phyloP scores from a whole-genome alignment of 2,329 filamentous ascomycete genomes.

The Fusarium hainanense region DNA sequence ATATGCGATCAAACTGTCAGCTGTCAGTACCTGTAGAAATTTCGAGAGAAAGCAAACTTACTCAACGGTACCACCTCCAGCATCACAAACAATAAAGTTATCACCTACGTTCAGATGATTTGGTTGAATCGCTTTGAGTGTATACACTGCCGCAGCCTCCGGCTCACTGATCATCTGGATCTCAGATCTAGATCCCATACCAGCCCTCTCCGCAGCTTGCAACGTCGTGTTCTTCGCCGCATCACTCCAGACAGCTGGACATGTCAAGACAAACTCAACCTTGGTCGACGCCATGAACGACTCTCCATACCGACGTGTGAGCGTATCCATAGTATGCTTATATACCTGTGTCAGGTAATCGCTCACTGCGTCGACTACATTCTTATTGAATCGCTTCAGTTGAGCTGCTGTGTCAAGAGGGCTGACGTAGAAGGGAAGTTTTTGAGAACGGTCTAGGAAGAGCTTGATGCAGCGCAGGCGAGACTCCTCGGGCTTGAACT shows the following conservation, averaged over 20 bases:
- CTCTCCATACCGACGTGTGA: slow-evolving; percentile 79
- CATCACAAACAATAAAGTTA: slow-evolving; percentile 72
- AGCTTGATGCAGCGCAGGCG: slow-evolving; percentile 85
- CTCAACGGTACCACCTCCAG: slow-evolving; percentile 75
- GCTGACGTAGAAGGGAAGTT: slow-evolving; percentile 83
- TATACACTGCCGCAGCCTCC: slow-evolving; percentile 83
- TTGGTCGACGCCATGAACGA: slow-evolving; percentile 81
- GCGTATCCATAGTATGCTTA: slow-evolving; percentile 80
- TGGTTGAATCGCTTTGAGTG: slow-evolving; percentile 81
- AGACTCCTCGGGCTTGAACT: slow-evolving; percentile 81
- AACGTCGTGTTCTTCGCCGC: slow-evolving; percentile 86
- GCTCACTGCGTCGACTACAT: slow-evolving; percentile 80
- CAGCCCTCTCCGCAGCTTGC: slow-evolving; percentile 80
- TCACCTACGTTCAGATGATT: slow-evolving; percentile 77
- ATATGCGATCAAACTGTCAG: slow-evolving; percentile 75
- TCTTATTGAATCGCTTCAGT: slow-evolving; percentile 79
- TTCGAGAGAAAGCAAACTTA: slow-evolving; percentile 49
- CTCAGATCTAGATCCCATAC: slow-evolving; percentile 76
- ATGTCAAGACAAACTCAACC: slow-evolving; percentile 83
- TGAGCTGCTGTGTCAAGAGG: slow-evolving; percentile 81
- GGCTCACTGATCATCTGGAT: slow-evolving; percentile 85
- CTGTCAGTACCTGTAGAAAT: slow-evolving; percentile 29
- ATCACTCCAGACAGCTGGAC: slow-evolving; percentile 87
- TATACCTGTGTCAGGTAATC: slow-evolving; percentile 84
- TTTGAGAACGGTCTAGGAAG: slow-evolving; percentile 83